Conservation (phyloP, 805 yeast genomes). For the Candida methanosorbosa region DNA sequence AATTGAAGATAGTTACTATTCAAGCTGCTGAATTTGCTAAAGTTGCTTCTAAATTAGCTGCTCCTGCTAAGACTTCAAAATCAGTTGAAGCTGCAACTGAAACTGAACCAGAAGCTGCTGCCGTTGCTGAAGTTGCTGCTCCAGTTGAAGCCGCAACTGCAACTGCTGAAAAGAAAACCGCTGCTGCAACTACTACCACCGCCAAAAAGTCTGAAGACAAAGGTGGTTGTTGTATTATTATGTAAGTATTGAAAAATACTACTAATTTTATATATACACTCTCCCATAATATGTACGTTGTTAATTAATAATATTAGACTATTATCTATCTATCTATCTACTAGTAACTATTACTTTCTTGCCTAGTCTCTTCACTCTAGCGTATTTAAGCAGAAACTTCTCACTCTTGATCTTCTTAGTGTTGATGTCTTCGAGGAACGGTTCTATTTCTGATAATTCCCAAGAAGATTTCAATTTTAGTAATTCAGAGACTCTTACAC, state of each 20-base stretch:
- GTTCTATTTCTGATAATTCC: conserved; percentile 53
- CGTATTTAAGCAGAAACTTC: conserved; percentile 52
- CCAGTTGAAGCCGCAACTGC: conserved; percentile 5
- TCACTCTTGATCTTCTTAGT: conserved; percentile 45
- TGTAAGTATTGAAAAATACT: conserved; percentile 12
- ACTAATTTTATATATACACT: too few relatives aligned
- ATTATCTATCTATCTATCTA: conserved; percentile 1
- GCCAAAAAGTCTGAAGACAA: conserved; percentile 10
- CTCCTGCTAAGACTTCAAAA: not conserved
- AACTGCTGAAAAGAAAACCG: conserved; percentile 4
- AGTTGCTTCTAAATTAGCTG: conserved; percentile 24
- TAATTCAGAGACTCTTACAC: conserved; percentile 39
- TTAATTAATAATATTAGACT: not conserved
- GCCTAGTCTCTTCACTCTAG: conserved; percentile 42
- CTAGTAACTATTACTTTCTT: conserved; percentile 19
- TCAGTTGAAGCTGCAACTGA: conserved; percentile 4
- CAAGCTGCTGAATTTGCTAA: conserved; percentile 64
- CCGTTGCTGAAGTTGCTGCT: conserved; percentile 5
- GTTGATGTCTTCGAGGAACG: conserved; percentile 55
- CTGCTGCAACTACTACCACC: conserved; percentile 6
- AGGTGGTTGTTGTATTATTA: conserved; percentile 23
- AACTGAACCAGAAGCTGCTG: conserved; percentile 3
- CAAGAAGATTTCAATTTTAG: conserved; percentile 49
- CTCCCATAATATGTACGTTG: not conserved
- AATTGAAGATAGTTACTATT: conserved; percentile 49